Evolutionary conservation across 2,329 filamentous ascomycete genomes (phyloP).

Genomic region (Alternaria triticina): DNA sequence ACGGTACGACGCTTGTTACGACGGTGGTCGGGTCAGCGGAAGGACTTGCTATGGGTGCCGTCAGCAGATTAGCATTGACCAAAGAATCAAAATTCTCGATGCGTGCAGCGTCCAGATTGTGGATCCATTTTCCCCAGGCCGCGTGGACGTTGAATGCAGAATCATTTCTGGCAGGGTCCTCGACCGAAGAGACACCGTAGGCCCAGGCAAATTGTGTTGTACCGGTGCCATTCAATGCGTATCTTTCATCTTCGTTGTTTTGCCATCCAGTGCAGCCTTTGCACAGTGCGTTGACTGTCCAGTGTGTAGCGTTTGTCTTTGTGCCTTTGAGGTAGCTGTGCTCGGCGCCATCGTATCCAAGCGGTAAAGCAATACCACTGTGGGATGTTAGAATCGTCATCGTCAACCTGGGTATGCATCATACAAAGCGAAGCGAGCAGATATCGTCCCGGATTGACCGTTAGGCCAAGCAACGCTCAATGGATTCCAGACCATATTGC

Average conservation of each 20-base stretch:
- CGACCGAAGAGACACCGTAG: slow-evolving; percentile 33
- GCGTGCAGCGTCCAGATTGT: slow-evolving; percentile 40
- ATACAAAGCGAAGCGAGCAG: slow-evolving; percentile 43
- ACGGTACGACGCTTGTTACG: slow-evolving; percentile 27
- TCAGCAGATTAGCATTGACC: slow-evolving; percentile 40
- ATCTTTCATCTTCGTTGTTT: slow-evolving; percentile 34
- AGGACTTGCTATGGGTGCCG: slow-evolving; percentile 27
- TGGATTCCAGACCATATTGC: slow-evolving; percentile 44
- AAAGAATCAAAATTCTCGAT: slow-evolving; percentile 38
- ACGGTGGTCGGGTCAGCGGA: slow-evolving; percentile 25
- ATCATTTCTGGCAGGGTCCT: slow-evolving; percentile 37
- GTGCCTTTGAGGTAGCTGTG: slow-evolving; percentile 40
- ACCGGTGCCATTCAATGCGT: slow-evolving; percentile 32
- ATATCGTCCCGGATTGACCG: slow-evolving; percentile 33
- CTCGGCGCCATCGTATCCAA: slow-evolving; percentile 36
- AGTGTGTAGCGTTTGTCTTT: slow-evolving; percentile 40
- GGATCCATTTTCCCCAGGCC: slow-evolving; percentile 40
- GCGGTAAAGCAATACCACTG: slow-evolving; percentile 36
- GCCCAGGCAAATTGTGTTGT: slow-evolving; percentile 43
- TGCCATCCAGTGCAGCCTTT: slow-evolving; percentile 42
- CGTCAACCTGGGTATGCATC: slow-evolving; percentile 2
- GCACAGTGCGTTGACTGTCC: slow-evolving; percentile 39
- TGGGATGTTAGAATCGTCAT: slow-evolving; percentile 19
- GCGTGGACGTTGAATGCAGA: slow-evolving; percentile 43
- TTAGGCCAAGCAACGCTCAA: slow-evolving; percentile 42